Evolutionary conservation across 1,284 basidiomycete species (phyloP), one percentile per base, ranked within the genome.

Genomic region (Cutaneotrichosporon dermatis): DNA sequence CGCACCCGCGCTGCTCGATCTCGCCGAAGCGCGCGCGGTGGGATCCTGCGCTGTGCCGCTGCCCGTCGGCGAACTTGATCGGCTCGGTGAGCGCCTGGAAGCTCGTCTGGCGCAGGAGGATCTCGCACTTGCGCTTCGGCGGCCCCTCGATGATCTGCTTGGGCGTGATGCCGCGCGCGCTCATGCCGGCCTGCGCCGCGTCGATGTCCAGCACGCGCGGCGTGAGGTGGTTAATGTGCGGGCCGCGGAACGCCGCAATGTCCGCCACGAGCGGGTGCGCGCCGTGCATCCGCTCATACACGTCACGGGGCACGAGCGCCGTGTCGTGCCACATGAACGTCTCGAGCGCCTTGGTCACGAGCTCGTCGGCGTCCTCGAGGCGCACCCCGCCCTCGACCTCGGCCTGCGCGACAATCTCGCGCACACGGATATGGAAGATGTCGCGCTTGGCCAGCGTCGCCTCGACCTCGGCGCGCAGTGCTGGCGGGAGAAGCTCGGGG

Each of bases 191-290:
- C 64, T 80, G 79, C 13, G 78, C 79, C 16, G 66, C 68, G 60
- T 80, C 79, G 49, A 80, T 79, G 59, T 79, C 78, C 34, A 80
- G 61, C 33, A 79, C 77, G 12, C 79, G 60, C 12, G 79, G 79
- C 6, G 79, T 80, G n/a, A 80, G 68, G 62, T 79, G 79, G 60
- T 80, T 80, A 68, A 80, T 79, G 60, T 80, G 79, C 10, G 78
- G 78, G 15, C 78, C 77, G 40, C 69, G 65, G 69, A 80, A 80
- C 12, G 71, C 73, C 10, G 69, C 76, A 48, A 79, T 77, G 61
- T 80, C 79, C 8, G 79, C 79, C 4, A 79, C 70, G 5, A 80
- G 64, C 1, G 77, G 70, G 56, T 78, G 76, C 4, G 67, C 68
- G 3, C 41, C 57, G n/a, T 70, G 68, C 55, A 80, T 68, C 54